Conservation (phyloP, 1,284 basidiomycete species). For the Rhodotorula sp. region DNA sequence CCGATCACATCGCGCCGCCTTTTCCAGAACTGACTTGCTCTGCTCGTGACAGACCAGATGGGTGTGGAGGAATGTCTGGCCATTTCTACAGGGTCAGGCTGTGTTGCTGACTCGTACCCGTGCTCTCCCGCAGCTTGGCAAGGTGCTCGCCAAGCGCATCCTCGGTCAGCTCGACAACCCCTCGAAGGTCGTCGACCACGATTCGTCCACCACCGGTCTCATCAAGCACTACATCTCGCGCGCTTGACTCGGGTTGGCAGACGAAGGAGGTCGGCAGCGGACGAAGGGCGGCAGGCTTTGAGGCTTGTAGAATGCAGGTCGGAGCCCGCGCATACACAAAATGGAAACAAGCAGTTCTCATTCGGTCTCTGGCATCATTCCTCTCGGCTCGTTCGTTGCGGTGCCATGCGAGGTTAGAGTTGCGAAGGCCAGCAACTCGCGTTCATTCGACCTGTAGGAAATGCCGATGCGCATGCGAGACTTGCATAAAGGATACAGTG, state of each 20-base stretch:
- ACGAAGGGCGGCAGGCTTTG: background rate
- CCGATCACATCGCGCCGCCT: background rate
- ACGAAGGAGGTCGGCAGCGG: background rate
- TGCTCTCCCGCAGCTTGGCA: constrained; percentile 82
- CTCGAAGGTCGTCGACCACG: constrained; percentile 84
- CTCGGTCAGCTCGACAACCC: constrained; percentile 77
- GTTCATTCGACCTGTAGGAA: no score
- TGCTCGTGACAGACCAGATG: constrained; percentile 69
- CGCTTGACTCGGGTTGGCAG: background rate
- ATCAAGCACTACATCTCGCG: constrained; percentile 74
- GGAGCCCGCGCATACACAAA: background rate
- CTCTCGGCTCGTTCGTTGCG: no score
- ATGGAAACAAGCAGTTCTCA: background rate
- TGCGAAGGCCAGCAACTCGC: no score
- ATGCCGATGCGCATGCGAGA: no score
- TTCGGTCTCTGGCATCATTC: background rate
- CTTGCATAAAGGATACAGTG: no score
- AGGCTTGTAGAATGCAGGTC: background rate
- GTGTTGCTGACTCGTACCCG: background rate
- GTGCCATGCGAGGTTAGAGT: no score
- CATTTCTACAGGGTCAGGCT: constrained; percentile 49
- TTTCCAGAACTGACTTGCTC: background rate
- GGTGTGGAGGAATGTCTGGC: constrained; percentile 78
- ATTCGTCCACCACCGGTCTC: constrained; percentile 86
- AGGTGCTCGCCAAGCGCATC: constrained; percentile 91